phyloP scores from a whole-genome alignment of 2,329 filamentous ascomycete species.

The Aspergillus quadrilineatus region DNA sequence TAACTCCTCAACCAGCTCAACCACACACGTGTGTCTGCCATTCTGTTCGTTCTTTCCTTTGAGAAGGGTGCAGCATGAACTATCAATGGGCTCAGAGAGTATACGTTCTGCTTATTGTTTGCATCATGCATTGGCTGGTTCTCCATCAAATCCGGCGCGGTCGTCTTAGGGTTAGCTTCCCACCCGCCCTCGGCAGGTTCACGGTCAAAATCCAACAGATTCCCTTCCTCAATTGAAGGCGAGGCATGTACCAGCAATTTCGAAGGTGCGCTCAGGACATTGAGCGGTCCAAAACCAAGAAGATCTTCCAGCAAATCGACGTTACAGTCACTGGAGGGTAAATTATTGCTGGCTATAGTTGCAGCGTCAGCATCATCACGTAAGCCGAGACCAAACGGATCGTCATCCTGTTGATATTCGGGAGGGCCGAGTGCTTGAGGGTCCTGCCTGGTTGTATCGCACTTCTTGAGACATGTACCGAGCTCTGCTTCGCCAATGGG shows the following conservation, averaged over 20 bases:
- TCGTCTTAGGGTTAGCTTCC: neutral
- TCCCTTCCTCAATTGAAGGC: neutral
- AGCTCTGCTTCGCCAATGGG: neutral
- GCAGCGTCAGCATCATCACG: neutral
- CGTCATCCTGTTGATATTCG: neutral
- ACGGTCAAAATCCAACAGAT: slow-evolving; percentile 20
- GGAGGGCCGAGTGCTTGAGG: neutral
- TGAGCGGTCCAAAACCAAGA: slow-evolving; percentile 22
- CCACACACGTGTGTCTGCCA: neutral
- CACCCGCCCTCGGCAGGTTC: neutral
- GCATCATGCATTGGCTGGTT: neutral
- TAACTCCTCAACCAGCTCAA: neutral
- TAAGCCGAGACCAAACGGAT: slow-evolving; percentile 18
- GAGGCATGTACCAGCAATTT: neutral
- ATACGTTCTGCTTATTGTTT: neutral
- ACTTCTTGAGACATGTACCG: neutral
- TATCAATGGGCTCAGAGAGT: too few relatives aligned
- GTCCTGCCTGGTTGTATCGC: neutral
- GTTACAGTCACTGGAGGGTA: neutral
- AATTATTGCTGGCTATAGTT: neutral
- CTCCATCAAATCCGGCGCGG: neutral
- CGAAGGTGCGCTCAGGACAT: neutral
- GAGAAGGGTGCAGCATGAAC: neutral
- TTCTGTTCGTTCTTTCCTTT: neutral
- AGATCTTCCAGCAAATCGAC: slow-evolving; percentile 21